These are phyloP conservation scores for Grigorovia transvaalensis DNA, from an alignment of 805 yeast genomes.

Conservation along the genomic window DNA sequence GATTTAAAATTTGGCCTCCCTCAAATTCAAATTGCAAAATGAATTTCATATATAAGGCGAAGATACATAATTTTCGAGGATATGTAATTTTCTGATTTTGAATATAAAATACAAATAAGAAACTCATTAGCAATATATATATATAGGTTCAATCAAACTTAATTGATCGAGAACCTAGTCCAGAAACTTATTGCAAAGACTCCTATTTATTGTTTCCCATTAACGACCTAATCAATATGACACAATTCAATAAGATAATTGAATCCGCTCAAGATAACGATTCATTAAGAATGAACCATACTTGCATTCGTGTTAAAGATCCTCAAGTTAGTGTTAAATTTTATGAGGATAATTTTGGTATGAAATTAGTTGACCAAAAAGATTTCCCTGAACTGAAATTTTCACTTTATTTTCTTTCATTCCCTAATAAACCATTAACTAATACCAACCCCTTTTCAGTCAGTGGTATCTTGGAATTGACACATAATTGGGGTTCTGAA, in stretches of 20 bases:
- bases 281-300: slow-evolving; percentile 43
- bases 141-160: too few relatives aligned
- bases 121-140: too few relatives aligned
- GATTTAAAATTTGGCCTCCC: too few relatives aligned
- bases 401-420: slow-evolving; percentile 59
- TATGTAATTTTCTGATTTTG: too few relatives aligned
- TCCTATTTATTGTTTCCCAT: too few relatives aligned
- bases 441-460: slow-evolving; percentile 22
- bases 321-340: slow-evolving; percentile 63
- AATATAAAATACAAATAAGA: too few relatives aligned
- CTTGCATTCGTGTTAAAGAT: slow-evolving; percentile 74
- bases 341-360: slow-evolving; percentile 65
- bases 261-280: slow-evolving; percentile 17
- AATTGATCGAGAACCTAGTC: too few relatives aligned
- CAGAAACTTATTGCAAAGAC: too few relatives aligned
- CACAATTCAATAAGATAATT: slow-evolving; percentile 4
- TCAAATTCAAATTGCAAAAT: too few relatives aligned
- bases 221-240: not conserved
- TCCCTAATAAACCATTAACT: slow-evolving; percentile 34
- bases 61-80: too few relatives aligned
- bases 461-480: slow-evolving; percentile 69
- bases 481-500: slow-evolving; percentile 72
- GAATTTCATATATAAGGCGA: too few relatives aligned
- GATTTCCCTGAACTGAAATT: slow-evolving; percentile 47
- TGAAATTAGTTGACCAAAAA: slow-evolving; percentile 46